A percentile compares a stretch with the other conserved stretches of the same genome.
Evolutionary conservation across 2,329 filamentous ascomycete genomes (phyloP).

Genomic region (Lachnellula arida): DNA sequence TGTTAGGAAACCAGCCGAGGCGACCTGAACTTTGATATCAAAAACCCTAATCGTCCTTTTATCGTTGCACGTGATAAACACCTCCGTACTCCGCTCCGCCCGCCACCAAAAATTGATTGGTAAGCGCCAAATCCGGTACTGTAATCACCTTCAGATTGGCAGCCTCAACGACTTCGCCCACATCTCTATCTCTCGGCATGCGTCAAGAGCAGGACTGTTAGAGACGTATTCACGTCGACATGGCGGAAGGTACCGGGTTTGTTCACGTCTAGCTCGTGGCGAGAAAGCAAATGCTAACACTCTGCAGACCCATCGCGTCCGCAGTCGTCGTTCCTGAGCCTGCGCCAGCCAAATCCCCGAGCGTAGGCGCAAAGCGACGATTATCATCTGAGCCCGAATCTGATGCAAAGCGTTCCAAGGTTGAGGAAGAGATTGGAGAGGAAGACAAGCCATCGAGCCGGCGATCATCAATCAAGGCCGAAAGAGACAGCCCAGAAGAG

Average conservation of each 20-base stretch:
- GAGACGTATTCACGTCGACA: constrained; percentile 6
- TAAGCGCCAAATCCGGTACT: constrained; percentile 2
- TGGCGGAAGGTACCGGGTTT: constrained; percentile 25
- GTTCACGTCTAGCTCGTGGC: neutral
- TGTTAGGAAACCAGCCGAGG: neutral
- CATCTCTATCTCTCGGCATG: neutral
- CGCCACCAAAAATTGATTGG: neutral
- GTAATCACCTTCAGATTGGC: neutral
- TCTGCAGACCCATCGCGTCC: constrained; percentile 31
- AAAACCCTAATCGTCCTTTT: too few relatives aligned
- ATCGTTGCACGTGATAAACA: too few relatives aligned
- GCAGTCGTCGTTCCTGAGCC: constrained; percentile 33
- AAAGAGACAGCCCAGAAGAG: constrained; percentile 18
- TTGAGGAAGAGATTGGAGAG: constrained; percentile 31
- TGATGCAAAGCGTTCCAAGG: constrained; percentile 48
- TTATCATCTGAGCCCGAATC: constrained; percentile 48
- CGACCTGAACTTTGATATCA: neutral
- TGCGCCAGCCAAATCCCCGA: constrained; percentile 16
- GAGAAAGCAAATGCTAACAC: constrained; percentile 10
- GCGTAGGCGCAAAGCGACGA: constrained; percentile 35
- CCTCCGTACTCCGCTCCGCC: neutral
- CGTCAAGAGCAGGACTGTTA: neutral
- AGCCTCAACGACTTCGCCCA: neutral
- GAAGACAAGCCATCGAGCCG: constrained; percentile 8
- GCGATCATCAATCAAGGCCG: constrained; percentile 9